Base-by-base conservation (phyloP, 306 rosid species). In the Pterocarpus macrocarpus region DNA sequence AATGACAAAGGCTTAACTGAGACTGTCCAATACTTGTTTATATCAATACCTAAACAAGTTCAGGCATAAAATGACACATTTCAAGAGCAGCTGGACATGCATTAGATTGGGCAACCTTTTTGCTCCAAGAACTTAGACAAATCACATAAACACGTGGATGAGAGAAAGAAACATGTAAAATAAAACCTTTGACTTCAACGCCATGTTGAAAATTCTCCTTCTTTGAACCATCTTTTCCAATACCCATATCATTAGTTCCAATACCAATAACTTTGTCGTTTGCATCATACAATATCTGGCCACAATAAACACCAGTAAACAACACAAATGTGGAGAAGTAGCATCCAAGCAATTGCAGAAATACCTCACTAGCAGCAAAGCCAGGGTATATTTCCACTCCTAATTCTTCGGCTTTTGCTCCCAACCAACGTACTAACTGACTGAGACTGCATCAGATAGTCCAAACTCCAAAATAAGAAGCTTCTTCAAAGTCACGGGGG, bases 351-450 rank as follows among this genome's bases (percentile, higher is more conserved):
- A 69, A 77, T 45, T 55, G 66, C 56, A 7, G 68, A 72, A 68
- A 84, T 88, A 95, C 99, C 97, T 95, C 97, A 76, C 94, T 93
- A 69, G 97, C 99, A 81, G 97, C 94, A 85, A 95, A 95, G 72
- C 99, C 97, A 64, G 97, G 97, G 86, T 91, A 95, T 88, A 95
- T 91, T 87, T 95, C 99, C 66, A 95, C 90, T 47, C 99, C 99
- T 88, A 95, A 79, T 81, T 91, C 97, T 89, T 95, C 99, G 17
- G 99, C 99, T 90, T 95, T 93, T 75, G 75, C 82, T 84, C 99
- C 97, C 97, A 95, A 69, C 99, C 99, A 95, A 47, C 97, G 94
- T 35, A 91, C 88, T 76, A 95, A 89, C 88, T 95, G 95, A 87
- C 99, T 93, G 76, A 95, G 85, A 88, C 99, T 95, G 78, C 82